Evolutionary conservation across 805 yeast species (phyloP).

Genomic region (Wickerhamiella cacticola): DNA sequence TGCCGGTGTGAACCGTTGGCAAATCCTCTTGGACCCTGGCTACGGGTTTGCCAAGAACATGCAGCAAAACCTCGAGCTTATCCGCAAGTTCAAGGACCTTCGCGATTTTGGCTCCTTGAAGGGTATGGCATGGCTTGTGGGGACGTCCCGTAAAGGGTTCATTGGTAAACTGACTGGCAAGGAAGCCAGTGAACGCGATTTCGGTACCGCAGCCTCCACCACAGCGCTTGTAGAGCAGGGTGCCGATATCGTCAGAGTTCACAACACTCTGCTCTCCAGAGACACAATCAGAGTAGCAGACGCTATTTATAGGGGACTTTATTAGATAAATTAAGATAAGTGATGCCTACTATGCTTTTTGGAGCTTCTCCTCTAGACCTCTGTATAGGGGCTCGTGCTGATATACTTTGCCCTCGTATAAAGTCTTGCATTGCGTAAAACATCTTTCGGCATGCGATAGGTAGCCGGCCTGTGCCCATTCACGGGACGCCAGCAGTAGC

Average conservation of each 20-base stretch:
- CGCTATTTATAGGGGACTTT: slow-evolving; percentile 42
- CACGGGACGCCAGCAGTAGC: slow-evolving; percentile 59
- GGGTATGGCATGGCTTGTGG: slow-evolving; percentile 59
- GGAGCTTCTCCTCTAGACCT: slow-evolving; percentile 17
- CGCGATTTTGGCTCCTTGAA: slow-evolving; percentile 22
- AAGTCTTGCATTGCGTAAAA: slow-evolving; percentile 1
- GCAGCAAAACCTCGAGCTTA: slow-evolving; percentile 54
- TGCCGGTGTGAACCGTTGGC: slow-evolving; percentile 75
- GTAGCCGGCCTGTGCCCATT: slow-evolving; percentile 40
- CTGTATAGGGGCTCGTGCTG: slow-evolving; percentile 3
- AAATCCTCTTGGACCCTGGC: slow-evolving; percentile 86
- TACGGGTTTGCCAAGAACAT: slow-evolving; percentile 84
- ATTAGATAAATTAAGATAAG: not conserved
- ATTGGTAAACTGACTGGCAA: slow-evolving; percentile 63
- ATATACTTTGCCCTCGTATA: not conserved
- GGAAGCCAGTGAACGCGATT: slow-evolving; percentile 41
- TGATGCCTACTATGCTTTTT: no score
- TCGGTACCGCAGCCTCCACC: slow-evolving; percentile 67
- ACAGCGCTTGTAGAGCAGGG: slow-evolving; percentile 62
- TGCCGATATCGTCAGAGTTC: slow-evolving; percentile 77
- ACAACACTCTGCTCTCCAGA: slow-evolving; percentile 54
- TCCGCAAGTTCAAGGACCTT: slow-evolving; percentile 33
- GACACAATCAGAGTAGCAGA: slow-evolving; percentile 55
- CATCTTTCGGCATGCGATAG: slow-evolving; percentile 26
- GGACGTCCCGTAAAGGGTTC: slow-evolving; percentile 81